Evolutionary conservation across 306 rosid genomes (phyloP).

Genomic region (Malus orientalis): DNA sequence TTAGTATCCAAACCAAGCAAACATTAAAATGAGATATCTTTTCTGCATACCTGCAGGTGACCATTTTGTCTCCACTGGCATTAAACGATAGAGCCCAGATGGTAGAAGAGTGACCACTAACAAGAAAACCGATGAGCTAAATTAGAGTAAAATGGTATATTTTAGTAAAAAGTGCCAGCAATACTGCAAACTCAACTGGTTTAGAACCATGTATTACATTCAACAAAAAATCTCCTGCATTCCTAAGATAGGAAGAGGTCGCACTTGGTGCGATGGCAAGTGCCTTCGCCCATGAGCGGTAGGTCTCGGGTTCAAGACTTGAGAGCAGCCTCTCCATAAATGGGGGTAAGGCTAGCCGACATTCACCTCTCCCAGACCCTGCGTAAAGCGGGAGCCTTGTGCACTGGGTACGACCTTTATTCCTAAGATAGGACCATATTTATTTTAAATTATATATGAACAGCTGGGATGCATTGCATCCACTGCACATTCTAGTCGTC

Average conservation of each 20-base stretch:
- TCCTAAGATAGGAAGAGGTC: background rate
- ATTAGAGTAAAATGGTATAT: background rate
- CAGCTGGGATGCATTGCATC: background rate
- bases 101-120: constrained; percentile 88
- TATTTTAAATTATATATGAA: background rate
- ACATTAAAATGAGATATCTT: constrained; percentile 3
- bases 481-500: background rate
- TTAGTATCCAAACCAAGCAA: background rate
- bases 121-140: constrained; percentile 17
- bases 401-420: no score
- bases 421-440: background rate
- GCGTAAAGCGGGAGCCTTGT: no score
- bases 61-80: constrained; percentile 80
- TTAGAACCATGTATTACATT: background rate
- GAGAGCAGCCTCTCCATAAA: no score
- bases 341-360: no score
- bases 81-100: constrained; percentile 89
- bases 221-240: background rate
- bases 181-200: constrained; percentile 4
- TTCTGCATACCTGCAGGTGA: constrained; percentile 67
- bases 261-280: no score
- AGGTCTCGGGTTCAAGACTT: no score
- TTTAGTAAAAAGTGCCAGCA: background rate
- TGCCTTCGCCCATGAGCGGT: no score
- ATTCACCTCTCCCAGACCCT: no score